These are phyloP conservation scores for Fusarium verticillioides DNA, from an alignment of 2,329 filamentous ascomycete genomes.

Conservation along the genomic window DNA sequence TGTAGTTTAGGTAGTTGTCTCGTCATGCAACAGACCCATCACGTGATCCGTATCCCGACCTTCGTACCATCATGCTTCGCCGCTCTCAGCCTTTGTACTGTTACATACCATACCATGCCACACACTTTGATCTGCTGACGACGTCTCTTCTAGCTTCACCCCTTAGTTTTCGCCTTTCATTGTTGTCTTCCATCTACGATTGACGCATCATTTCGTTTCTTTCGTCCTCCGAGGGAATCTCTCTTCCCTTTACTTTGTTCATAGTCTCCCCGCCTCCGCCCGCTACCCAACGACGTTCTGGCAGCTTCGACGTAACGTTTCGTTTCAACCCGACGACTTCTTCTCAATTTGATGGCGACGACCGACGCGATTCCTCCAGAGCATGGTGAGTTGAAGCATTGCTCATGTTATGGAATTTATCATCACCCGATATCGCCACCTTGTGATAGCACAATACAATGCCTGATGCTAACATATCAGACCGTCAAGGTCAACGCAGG, in stretches of 20 bases:
- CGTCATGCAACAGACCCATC: slow-evolving; percentile 2
- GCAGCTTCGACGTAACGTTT: slow-evolving; percentile 22
- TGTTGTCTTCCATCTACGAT: slow-evolving; percentile 20
- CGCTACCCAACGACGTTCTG: slow-evolving; percentile 35
- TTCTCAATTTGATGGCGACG: slow-evolving; percentile 42
- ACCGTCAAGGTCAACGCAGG: slow-evolving; percentile 75
- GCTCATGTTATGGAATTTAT: neutral
- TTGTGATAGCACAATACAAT: slow-evolving; percentile 2
- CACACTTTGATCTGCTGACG: slow-evolving; percentile 29
- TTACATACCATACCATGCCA: slow-evolving; percentile 22
- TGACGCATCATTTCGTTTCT: slow-evolving; percentile 5
- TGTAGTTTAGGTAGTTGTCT: neutral
- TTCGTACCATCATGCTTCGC: slow-evolving; percentile 34
- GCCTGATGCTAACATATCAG: slow-evolving; percentile 59
- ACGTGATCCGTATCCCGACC: slow-evolving; percentile 28
- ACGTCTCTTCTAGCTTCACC: slow-evolving; percentile 36
- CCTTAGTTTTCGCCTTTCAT: slow-evolving; percentile 33
- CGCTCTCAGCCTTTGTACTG: slow-evolving; percentile 31
- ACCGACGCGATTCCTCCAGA: slow-evolving; percentile 42
- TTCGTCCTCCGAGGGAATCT: slow-evolving; percentile 8
- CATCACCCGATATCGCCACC: slow-evolving; percentile 15
- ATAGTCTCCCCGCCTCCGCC: slow-evolving; percentile 35
- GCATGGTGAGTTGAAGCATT: slow-evolving; percentile 33
- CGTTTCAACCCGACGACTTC: slow-evolving; percentile 3
- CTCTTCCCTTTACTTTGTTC: slow-evolving; percentile 10